Percentiles rank a stretch among this genome's conserved stretches.
phyloP scores from a whole-genome alignment of 2,329 filamentous ascomycete species.

The Botryotinia narcissicola region DNA sequence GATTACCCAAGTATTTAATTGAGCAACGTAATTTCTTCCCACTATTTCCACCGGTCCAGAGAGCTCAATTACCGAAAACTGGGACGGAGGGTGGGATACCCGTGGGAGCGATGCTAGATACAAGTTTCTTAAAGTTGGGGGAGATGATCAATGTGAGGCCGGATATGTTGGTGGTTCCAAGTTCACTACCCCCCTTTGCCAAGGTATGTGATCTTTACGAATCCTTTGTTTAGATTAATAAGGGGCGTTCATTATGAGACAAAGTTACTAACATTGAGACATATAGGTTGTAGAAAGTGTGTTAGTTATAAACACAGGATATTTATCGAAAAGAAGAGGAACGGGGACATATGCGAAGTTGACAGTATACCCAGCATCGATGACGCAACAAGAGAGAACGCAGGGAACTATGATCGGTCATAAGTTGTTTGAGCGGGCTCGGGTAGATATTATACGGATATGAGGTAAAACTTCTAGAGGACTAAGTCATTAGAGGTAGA shows the following conservation, averaged over 20 bases:
- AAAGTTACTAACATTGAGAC: background rate
- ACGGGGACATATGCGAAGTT: constrained; percentile 84
- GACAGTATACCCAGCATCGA: constrained; percentile 63
- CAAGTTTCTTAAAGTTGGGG: constrained; percentile 80
- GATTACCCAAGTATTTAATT: constrained; percentile 75
- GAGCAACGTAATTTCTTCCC: constrained; percentile 92
- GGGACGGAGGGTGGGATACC: constrained; percentile 58
- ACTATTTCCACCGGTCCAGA: constrained; percentile 75
- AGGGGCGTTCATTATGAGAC: background rate
- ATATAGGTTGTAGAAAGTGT: constrained; percentile 84
- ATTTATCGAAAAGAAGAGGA: constrained; percentile 77
- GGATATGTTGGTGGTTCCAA: constrained; percentile 81
- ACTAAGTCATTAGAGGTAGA: background rate
- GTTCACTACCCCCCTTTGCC: constrained; percentile 79
- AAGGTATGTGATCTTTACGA: constrained; percentile 59
- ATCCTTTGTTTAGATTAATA: background rate
- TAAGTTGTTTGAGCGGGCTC: constrained; percentile 74
- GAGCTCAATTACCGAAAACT: constrained; percentile 64
- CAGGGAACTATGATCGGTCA: constrained; percentile 63
- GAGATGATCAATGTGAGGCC: constrained; percentile 87
- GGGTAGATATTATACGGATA: constrained; percentile 85
- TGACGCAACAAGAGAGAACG: constrained; percentile 57
- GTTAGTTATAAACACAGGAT: constrained; percentile 85
- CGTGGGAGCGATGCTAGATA: constrained; percentile 76
- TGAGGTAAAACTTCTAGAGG: constrained; percentile 33